Percentiles rank a stretch among this genome's conserved stretches.
These are phyloP conservation scores for Epichloe elymi DNA, from an alignment of 2,329 filamentous ascomycete genomes.

Conservation along the genomic window DNA sequence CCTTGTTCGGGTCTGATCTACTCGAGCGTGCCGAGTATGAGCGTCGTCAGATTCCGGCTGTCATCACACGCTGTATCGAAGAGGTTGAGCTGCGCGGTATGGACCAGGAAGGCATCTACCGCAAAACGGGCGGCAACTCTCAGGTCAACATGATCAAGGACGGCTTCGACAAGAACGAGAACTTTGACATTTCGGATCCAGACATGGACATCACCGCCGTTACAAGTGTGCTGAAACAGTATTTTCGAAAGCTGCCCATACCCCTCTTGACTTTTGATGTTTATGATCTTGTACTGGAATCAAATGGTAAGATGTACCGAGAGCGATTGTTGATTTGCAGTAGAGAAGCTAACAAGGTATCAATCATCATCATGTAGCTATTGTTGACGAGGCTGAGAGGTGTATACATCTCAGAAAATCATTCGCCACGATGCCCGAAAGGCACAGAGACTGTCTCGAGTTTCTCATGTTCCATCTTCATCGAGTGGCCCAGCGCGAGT, in stretches of 20 bases:
- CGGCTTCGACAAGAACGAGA: slow-evolving; percentile 75
- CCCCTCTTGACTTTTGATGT: slow-evolving; percentile 86
- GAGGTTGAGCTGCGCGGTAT: slow-evolving; percentile 94
- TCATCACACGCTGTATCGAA: slow-evolving; percentile 88
- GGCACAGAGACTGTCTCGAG: slow-evolving; percentile 80
- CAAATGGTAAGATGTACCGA: slow-evolving; percentile 43
- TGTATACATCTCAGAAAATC: slow-evolving; percentile 59
- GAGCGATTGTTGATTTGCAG: neutral
- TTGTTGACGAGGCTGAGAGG: slow-evolving; percentile 53
- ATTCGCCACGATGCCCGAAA: slow-evolving; percentile 65
- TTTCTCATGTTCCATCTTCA: slow-evolving; percentile 90
- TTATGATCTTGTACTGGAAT: slow-evolving; percentile 80
- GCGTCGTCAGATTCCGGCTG: slow-evolving; percentile 74
- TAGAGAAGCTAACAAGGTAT: neutral
- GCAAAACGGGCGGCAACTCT: slow-evolving; percentile 87
- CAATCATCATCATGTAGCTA: slow-evolving; percentile 28
- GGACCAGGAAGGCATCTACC: slow-evolving; percentile 95
- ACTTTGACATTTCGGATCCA: slow-evolving; percentile 87
- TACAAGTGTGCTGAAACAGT: slow-evolving; percentile 91
- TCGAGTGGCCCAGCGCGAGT: slow-evolving; percentile 69
- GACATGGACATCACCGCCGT: slow-evolving; percentile 92
- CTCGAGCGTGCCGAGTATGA: slow-evolving; percentile 77
- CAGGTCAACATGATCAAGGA: slow-evolving; percentile 84
- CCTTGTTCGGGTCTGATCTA: slow-evolving; percentile 81
- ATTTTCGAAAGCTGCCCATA: slow-evolving; percentile 83